A percentile compares a stretch with the other conserved stretches of the same genome.
Evolutionary conservation across 345 rosid genomes (phyloP).

Genomic region (Hibiscus trionum): DNA sequence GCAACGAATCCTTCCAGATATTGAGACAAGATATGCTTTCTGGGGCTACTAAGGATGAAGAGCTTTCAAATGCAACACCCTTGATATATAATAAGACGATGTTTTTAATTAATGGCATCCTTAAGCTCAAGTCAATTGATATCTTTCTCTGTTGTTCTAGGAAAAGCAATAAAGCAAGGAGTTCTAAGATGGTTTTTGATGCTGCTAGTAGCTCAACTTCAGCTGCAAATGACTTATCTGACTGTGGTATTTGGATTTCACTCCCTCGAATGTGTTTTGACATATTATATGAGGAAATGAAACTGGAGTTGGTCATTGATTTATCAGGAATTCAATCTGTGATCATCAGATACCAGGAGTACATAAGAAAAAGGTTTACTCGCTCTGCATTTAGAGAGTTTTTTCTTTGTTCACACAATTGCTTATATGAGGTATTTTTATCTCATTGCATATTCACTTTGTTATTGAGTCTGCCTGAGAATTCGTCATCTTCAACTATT

Average conservation of each 20-base stretch:
- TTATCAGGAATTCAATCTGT: constrained; percentile 39
- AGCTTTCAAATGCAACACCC: constrained; percentile 23
- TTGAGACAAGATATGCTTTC: constrained; percentile 29
- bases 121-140: constrained; percentile 50
- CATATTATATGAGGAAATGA: constrained; percentile 46
- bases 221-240: constrained; percentile 21
- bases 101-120: constrained; percentile 35
- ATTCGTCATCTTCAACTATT: constrained; percentile 23
- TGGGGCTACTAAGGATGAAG: constrained; percentile 31
- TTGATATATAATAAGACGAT: constrained; percentile 25
- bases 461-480: constrained; percentile 33
- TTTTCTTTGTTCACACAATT: constrained; percentile 37
- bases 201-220: constrained; percentile 22
- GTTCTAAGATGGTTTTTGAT: constrained; percentile 25
- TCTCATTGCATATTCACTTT: constrained; percentile 46
- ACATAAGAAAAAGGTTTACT: constrained; percentile 37
- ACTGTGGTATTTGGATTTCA: constrained; percentile 57
- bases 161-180: constrained; percentile 24
- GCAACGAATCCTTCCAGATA: constrained; percentile 31
- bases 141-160: constrained; percentile 50
- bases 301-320: constrained; percentile 32
- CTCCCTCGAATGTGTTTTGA: constrained; percentile 35
- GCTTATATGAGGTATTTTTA: constrained; percentile 54
- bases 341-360: constrained; percentile 42
- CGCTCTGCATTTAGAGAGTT: constrained; percentile 29